A percentile compares a stretch with the other conserved stretches of the same genome.
phyloP scores from a whole-genome alignment of 371 early-diverging fungal species.

The Mortierella sp. region DNA sequence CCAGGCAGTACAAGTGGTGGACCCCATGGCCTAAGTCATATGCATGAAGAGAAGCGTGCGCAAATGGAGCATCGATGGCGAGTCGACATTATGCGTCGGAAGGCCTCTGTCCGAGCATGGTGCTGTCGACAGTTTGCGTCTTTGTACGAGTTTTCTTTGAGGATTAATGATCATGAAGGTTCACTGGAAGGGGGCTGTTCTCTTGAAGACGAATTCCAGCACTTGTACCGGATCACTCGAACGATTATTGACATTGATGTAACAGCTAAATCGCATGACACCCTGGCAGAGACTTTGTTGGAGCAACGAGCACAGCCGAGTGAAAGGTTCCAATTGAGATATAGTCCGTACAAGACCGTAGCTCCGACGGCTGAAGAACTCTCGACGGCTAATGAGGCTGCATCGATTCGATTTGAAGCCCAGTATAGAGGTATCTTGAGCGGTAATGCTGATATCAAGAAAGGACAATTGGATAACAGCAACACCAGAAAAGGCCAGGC shows the following conservation, averaged over 20 bases:
- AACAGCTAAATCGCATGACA: constrained; percentile 29
- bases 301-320: constrained; percentile 16
- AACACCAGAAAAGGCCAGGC: background rate
- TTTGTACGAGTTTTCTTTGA: constrained; percentile 30
- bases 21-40: background rate
- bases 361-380: constrained; percentile 34
- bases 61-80: constrained; percentile 35
- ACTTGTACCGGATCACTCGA: constrained; percentile 28
- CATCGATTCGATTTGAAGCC: constrained; percentile 12
- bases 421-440: background rate
- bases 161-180: background rate
- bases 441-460: background rate
- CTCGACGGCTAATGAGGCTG: constrained; percentile 15
- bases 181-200: background rate
- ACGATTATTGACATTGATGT: constrained; percentile 24
- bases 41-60: constrained; percentile 28
- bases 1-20: too few species aligned
- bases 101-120: constrained; percentile 35
- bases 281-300: constrained; percentile 8
- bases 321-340: constrained; percentile 18
- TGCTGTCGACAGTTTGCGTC: constrained; percentile 28
- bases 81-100: constrained; percentile 32
- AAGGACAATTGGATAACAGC: too few species aligned
- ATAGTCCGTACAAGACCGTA: constrained; percentile 25
- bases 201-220: constrained; percentile 29